Percentiles rank a stretch among this genome's conserved stretches.
These are phyloP conservation scores for Vaccinium corymbosum DNA, from an alignment of 148 eudicot genomes.

Conservation along the genomic window DNA sequence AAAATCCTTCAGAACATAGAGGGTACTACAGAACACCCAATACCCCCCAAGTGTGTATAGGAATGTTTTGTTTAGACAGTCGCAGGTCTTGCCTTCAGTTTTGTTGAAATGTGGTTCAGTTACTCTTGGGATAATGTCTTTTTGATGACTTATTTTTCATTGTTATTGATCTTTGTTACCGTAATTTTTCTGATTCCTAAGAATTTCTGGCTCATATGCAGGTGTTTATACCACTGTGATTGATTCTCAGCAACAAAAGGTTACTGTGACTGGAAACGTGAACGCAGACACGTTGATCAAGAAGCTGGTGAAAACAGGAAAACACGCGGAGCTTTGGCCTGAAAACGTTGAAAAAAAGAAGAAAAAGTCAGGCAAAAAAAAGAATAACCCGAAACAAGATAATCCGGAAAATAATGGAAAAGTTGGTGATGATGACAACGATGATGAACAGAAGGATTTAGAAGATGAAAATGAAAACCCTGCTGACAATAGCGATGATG, in stretches of 20 bases:
- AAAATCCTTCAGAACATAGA: slow-evolving; percentile 70
- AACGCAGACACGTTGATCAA: slow-evolving; percentile 56
- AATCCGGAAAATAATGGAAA: slow-evolving; percentile 11
- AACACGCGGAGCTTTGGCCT: slow-evolving; percentile 70
- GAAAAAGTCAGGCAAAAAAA: slow-evolving; percentile 24
- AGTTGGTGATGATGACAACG: slow-evolving; percentile 17
- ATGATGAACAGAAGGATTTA: slow-evolving; percentile 15
- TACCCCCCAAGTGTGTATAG: background rate
- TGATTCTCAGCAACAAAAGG: slow-evolving; percentile 70
- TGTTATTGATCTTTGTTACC: background rate
- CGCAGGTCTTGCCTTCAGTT: background rate
- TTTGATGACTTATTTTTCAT: background rate
- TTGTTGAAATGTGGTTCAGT: background rate
- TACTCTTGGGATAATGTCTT: background rate
- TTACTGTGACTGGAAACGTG: slow-evolving; percentile 62
- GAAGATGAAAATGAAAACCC: background rate
- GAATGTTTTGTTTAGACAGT: background rate
- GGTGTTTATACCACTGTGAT: slow-evolving; percentile 67
- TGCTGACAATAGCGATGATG: background rate
- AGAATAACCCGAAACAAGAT: slow-evolving; percentile 28
- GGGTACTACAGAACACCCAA: slow-evolving; percentile 32
- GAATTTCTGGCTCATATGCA: slow-evolving; percentile 27
- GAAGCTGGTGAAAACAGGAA: slow-evolving; percentile 66
- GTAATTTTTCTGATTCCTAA: background rate
- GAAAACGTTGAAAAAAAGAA: slow-evolving; percentile 22